A percentile compares a stretch with the other conserved stretches of the same genome.
phyloP scores from a whole-genome alignment of 352 stramenopile genomes.

The Globisporangium cederbergense region DNA sequence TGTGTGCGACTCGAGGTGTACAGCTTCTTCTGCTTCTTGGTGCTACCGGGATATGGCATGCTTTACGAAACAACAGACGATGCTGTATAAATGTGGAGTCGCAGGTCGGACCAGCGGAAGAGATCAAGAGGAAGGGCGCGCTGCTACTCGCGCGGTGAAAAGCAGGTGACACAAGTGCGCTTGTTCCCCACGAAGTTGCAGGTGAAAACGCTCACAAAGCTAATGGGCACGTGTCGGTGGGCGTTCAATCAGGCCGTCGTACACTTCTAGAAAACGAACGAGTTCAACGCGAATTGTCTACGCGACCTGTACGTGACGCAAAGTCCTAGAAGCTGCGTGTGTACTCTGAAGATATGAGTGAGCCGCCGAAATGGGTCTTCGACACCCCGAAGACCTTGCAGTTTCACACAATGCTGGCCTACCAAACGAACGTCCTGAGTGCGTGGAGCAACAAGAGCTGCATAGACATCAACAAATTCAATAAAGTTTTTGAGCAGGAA shows the following conservation, averaged over 20 bases:
- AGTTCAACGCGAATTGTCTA: background rate
- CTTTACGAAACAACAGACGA: too few species aligned
- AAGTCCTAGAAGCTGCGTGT: background rate
- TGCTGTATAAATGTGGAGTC: too few species aligned
- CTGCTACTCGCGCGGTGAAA: background rate
- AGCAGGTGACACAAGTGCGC: background rate
- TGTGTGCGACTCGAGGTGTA: too few species aligned
- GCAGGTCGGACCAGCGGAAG: too few species aligned
- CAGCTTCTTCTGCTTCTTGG: too few species aligned
- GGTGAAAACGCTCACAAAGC: background rate
- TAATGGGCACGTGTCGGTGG: background rate
- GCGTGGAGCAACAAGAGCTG: background rate
- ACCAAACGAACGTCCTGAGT: background rate
- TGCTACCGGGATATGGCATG: too few species aligned
- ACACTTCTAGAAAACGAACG: background rate
- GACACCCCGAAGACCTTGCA: background rate
- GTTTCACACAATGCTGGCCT: too few species aligned
- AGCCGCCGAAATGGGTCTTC: background rate
- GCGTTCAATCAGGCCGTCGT: background rate
- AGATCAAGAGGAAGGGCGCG: background rate
- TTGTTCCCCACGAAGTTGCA: background rate
- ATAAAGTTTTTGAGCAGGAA: background rate
- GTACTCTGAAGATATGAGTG: background rate
- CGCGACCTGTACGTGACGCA: background rate
- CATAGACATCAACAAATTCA: background rate